Base-by-base conservation (phyloP, 306 rosid genomes). In the Trifolium subterraneum region DNA sequence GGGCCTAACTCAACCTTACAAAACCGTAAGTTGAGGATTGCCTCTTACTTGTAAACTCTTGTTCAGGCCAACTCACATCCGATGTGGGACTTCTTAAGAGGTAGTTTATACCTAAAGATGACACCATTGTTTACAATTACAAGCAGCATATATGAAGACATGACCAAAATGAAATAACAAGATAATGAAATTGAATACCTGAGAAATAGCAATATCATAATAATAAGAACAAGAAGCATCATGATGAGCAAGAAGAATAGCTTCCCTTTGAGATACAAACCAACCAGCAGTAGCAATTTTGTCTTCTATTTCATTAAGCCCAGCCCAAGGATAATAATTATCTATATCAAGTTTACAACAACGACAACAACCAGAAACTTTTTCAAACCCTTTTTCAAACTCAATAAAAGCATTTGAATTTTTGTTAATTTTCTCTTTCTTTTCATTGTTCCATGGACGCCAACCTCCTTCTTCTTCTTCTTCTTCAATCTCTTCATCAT, bases 181-280 rank as follows among this genome's bases (percentile, higher is more conserved):
- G 1, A 13, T 8, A 10, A 8, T 10, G 13, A 15, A 29, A 72
- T 59, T 45, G 48, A 36, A 73, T 87, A 94, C 99, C 99, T 94
- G 97, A 1, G 78, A 81, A 67, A 92, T 94, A 56, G 90, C 87
- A 27, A 94, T 83, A 80, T 94, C 99, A 77, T 88, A 86, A 80
- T 86, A 88, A 54, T 22, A 22, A 22, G 96, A 83, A 83, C 99
- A 94, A 1, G 96, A 84, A 68, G 90, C 91, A 74, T 94, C 99
- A 50, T 87, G 84, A 52, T 92, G 97, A 83, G 99, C 86, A 70
- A 94, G 96, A 60, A 94, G 86, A 15, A 87, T 96, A 3, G 96
- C 91, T 64, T 94, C 99, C 54, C 99, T 97, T 82, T 94, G 97
- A 18, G 88, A 82, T 19, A 92, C 87, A 39, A 94, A 94, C 99